Evolutionary conservation across 2,329 filamentous ascomycete species (phyloP).

Genomic region (Alternaria panax): DNA sequence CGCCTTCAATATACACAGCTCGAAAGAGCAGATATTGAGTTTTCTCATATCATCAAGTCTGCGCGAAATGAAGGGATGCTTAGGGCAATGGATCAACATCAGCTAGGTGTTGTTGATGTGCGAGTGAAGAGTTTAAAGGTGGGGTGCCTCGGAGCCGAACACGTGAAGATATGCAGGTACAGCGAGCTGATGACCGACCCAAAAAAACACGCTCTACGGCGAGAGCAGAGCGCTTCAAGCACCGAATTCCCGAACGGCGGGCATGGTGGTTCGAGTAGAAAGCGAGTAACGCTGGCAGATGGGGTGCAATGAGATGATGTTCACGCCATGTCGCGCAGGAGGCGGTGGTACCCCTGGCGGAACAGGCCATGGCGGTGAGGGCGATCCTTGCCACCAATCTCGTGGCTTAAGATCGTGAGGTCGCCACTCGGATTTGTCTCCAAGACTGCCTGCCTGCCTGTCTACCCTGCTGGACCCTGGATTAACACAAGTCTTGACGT

Average conservation of each 20-base stretch:
- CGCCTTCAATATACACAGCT: background rate
- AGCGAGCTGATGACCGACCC: background rate
- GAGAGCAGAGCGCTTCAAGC: background rate
- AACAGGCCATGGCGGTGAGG: slow-evolving; percentile 18
- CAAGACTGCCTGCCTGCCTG: background rate
- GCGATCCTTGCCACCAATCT: slow-evolving; percentile 22
- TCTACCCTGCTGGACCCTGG: slow-evolving; percentile 12
- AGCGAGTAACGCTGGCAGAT: background rate
- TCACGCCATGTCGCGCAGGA: slow-evolving; percentile 36
- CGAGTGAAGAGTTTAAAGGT: background rate
- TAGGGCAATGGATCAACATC: background rate
- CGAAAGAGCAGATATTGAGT: background rate
- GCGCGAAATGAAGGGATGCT: background rate
- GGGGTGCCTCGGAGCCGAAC: background rate
- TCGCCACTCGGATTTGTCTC: slow-evolving; percentile 26
- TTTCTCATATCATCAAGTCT: background rate
- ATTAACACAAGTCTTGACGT: background rate
- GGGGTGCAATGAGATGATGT: slow-evolving; percentile 33
- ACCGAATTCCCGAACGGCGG: background rate
- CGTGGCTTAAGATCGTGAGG: slow-evolving; percentile 34
- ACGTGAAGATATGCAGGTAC: background rate
- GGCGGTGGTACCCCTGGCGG: slow-evolving; percentile 31
- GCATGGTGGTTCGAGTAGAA: background rate
- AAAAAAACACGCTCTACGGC: background rate
- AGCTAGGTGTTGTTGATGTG: background rate